A percentile compares a stretch with the other conserved stretches of the same genome.
Conservation (phyloP, 305 asterid species). For the Plantago coronopus region DNA sequence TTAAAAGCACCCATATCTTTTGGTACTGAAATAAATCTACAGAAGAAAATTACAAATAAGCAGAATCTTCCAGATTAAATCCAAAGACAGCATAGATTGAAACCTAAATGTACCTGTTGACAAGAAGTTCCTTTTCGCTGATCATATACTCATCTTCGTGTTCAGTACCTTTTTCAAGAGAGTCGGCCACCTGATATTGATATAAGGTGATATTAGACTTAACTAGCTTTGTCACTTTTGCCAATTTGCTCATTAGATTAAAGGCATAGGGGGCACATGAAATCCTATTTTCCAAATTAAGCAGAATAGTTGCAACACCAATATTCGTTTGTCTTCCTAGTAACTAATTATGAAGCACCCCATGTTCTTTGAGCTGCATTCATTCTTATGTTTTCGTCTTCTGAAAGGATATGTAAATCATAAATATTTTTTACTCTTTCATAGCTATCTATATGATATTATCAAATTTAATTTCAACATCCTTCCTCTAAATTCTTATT, state of each 20-base stretch:
- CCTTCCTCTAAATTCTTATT: background rate
- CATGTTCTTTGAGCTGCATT: background rate
- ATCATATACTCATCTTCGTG: slow-evolving; percentile 99
- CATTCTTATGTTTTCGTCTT: background rate
- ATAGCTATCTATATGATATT: too few relatives aligned
- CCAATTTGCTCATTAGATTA: background rate
- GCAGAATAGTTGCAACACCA: background rate
- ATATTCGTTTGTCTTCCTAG: background rate
- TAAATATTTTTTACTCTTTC: too few relatives aligned
- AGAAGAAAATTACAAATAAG: background rate
- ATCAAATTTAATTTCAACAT: background rate
- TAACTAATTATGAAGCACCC: too few relatives aligned
- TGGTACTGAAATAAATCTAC: slow-evolving; percentile 16
- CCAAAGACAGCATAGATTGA: slow-evolving; percentile 5
- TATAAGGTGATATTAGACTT: slow-evolving; percentile 3
- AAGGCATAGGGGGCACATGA: background rate
- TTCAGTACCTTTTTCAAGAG: slow-evolving; percentile 96
- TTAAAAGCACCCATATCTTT: slow-evolving; percentile 69
- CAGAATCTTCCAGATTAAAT: slow-evolving; percentile 1
- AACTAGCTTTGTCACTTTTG: background rate
- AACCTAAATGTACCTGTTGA: slow-evolving; percentile 55
- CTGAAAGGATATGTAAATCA: background rate
- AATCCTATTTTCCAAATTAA: background rate
- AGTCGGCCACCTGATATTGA: slow-evolving; percentile 76
- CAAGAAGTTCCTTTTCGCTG: slow-evolving; percentile 94